Evolutionary conservation across 2,329 filamentous ascomycete genomes (phyloP), one percentile per base, ranked within the genome.

Genomic region (Diaporthe citriasiana): DNA sequence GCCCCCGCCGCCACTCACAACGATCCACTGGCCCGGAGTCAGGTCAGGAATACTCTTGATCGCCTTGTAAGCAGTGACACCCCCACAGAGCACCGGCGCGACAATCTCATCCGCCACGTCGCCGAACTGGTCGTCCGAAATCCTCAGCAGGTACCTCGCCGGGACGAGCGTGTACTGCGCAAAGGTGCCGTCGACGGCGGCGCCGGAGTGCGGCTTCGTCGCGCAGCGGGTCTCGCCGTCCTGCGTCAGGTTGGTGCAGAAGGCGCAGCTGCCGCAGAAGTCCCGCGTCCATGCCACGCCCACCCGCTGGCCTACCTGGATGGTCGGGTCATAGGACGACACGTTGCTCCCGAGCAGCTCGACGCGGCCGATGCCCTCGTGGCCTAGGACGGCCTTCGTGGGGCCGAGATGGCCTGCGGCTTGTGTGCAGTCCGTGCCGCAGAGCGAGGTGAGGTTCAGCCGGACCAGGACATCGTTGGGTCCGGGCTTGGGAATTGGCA

Each of bases 341-440:
- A 84, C 79, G 45, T 81, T 79, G 40, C 79, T 78, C 1, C 85
- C 86, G 1, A 86, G 74, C 33, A 76, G 78, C 5, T 79, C 82
- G 22, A 86, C 79, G 15, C 78, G 79, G 1, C 86, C 86, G 1
- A 86, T 83, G 10, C 85, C 86, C 75, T 87, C 86, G 63, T 87
- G 86, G 5, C 86, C 85, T 0, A 85, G 79, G 1, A 85, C 80
- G 33, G 80, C 75, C 7, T 79, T 77, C 0, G 79, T 79, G 0
- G 82, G 82, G 0, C 83, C 83, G 57, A 85, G 76, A 33, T 83
- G 78, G 15, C 84, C 84, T 0, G 80, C 70, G 0, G 84, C 84
- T 68, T 86, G 80, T 22, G 78, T 79, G 22, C 82, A 76, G 73
- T 85, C 84, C 10, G 84, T 83, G 4, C 83, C 84, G 73, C 84